Evolutionary conservation across 1,284 basidiomycete species (phyloP).

Genomic region (Cutaneotrichosporon curvatum): DNA sequence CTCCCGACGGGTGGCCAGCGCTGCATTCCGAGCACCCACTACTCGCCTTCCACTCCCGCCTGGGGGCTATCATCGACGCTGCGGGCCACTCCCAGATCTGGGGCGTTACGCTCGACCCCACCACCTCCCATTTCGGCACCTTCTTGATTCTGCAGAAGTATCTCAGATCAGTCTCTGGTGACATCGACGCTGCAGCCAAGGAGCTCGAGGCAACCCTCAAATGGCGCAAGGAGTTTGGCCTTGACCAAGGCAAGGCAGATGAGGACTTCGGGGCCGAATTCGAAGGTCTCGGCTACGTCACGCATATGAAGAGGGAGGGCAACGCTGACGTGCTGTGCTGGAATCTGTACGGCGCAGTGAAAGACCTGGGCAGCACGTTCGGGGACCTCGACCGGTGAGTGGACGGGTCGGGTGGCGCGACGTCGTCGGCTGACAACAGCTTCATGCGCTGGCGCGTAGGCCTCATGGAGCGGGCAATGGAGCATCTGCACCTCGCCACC

Average conservation of each 20-base stretch:
- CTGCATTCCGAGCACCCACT: slow-evolving; percentile 18
- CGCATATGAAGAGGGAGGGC: slow-evolving; percentile 10
- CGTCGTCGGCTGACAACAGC: slow-evolving; percentile 2
- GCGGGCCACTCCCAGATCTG: slow-evolving; percentile 21
- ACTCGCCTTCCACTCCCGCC: slow-evolving; percentile 12
- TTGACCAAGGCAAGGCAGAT: slow-evolving; percentile 6
- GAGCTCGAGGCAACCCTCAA: slow-evolving; percentile 18
- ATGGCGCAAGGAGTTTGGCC: slow-evolving; percentile 24
- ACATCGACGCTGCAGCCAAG: slow-evolving; percentile 16
- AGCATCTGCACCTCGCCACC: slow-evolving; percentile 16
- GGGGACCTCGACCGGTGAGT: slow-evolving; percentile 23
- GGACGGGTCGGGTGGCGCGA: no score
- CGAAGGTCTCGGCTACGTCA: slow-evolving; percentile 24
- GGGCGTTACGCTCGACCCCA: slow-evolving; percentile 20
- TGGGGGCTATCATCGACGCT: slow-evolving; percentile 14
- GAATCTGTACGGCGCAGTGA: slow-evolving; percentile 28
- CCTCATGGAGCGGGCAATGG: slow-evolving; percentile 21
- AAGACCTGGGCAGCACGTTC: slow-evolving; percentile 19
- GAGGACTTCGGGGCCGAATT: slow-evolving; percentile 11
- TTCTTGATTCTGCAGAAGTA: slow-evolving; percentile 25
- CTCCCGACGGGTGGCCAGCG: slow-evolving; percentile 11
- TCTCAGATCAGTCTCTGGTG: slow-evolving; percentile 17
- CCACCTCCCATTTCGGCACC: slow-evolving; percentile 13
- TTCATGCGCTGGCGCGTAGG: slow-evolving; percentile 28
- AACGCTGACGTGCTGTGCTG: slow-evolving; percentile 19